Percentiles rank a stretch among this genome's conserved stretches.
Evolutionary conservation across 441 rosid species (phyloP).

Genomic region (Codiaeum variegatum): DNA sequence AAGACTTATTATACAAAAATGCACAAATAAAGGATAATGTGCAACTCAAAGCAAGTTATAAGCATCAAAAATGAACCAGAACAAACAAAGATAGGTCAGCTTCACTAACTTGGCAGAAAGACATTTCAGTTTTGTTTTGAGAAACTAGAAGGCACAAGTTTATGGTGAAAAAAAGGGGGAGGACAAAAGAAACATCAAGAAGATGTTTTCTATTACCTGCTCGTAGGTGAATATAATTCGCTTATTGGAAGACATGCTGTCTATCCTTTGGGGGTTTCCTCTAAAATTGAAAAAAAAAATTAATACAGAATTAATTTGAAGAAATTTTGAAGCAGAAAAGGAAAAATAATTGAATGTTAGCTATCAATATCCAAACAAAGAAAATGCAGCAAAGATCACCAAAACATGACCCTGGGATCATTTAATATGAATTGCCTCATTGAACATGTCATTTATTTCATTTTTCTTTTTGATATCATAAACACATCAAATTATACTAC

Average conservation of each 20-base stretch:
- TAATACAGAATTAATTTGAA: conserved; percentile 13
- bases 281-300: conserved; percentile 52
- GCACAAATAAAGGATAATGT: background rate
- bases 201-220: conserved; percentile 52
- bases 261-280: conserved; percentile 96
- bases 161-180: background rate
- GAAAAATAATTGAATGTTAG: conserved; percentile 1
- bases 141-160: conserved; percentile 3
- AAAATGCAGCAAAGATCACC: background rate
- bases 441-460: background rate
- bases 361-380: conserved; percentile 1
- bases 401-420: background rate
- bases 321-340: background rate
- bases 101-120: conserved; percentile 2
- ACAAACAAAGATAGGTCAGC: background rate
- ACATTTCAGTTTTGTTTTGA: background rate
- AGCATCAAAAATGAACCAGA: background rate
- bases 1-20: background rate
- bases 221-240: conserved; percentile 81
- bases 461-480: conserved; percentile 3
- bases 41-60: background rate
- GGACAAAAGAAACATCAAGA: background rate
- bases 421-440: background rate
- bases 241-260: conserved; percentile 66
- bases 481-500: background rate